Percentiles rank a stretch among this genome's conserved stretches.
phyloP scores from a whole-genome alignment of 192 early-diverging fungal genomes.

The Geosiphon pyriformis region DNA sequence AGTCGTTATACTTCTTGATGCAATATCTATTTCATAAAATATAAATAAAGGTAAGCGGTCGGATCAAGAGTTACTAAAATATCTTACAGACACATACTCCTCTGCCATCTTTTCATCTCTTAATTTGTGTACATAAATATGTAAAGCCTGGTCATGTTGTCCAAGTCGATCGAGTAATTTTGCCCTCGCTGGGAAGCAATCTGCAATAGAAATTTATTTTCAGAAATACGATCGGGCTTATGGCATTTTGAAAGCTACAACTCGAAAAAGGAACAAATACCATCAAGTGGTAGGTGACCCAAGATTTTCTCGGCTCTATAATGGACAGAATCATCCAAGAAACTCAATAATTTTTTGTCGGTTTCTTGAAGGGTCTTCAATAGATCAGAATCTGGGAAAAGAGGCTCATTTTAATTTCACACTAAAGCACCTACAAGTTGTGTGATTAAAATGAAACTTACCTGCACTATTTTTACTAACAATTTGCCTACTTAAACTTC shows the following conservation, averaged over 20 bases:
- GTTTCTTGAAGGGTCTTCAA: slow-evolving; percentile 25
- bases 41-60: background rate
- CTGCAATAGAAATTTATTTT: slow-evolving; percentile 29
- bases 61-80: background rate
- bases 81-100: slow-evolving; percentile 39
- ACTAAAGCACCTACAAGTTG: too few relatives aligned
- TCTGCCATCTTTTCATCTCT: slow-evolving; percentile 62
- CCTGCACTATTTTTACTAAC: background rate
- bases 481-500: background rate
- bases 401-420: too few relatives aligned
- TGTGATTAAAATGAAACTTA: slow-evolving; percentile 22
- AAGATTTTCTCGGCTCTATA: slow-evolving; percentile 78
- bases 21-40: slow-evolving; percentile 53
- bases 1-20: slow-evolving; percentile 48
- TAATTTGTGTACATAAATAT: slow-evolving; percentile 77
- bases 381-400: background rate
- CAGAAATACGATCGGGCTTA: too few relatives aligned
- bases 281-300: slow-evolving; percentile 66
- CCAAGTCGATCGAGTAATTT: slow-evolving; percentile 76
- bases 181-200: slow-evolving; percentile 76
- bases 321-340: slow-evolving; percentile 61
- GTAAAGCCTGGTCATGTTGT: slow-evolving; percentile 80
- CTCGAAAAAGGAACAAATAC: slow-evolving; percentile 32
- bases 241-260: too few relatives aligned
- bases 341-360: slow-evolving; percentile 47